Evolutionary conservation across 495 filamentous ascomycete genomes (phyloP).

Genomic region (Lichina pygmaea): DNA sequence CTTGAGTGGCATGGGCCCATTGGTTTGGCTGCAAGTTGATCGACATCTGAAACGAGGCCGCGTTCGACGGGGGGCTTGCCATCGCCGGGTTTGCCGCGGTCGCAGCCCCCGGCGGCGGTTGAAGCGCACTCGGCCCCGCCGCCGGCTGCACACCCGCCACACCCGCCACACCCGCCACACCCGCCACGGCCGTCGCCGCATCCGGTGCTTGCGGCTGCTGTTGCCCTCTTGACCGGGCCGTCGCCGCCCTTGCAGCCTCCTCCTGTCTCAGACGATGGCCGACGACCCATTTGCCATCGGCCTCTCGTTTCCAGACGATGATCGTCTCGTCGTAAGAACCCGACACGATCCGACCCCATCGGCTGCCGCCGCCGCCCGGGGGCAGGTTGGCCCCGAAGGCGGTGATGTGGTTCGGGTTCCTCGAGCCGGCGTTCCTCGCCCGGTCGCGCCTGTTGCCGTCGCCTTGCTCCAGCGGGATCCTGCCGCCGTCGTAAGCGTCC

Average conservation of each 20-base stretch:
- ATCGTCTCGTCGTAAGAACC: slow-evolving; percentile 91
- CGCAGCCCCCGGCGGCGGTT: not conserved
- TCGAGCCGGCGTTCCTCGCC: slow-evolving; percentile 46
- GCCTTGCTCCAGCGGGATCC: slow-evolving; percentile 13
- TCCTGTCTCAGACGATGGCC: slow-evolving; percentile 45
- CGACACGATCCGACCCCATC: slow-evolving; percentile 70
- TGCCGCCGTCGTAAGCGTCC: slow-evolving; percentile 36
- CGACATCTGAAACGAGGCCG: not conserved
- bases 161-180: not conserved
- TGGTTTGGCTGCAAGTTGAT: no score
- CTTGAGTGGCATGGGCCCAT: not conserved
- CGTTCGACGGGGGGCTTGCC: not conserved
- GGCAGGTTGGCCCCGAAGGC: slow-evolving; percentile 61
- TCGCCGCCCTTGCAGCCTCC: slow-evolving; percentile 23
- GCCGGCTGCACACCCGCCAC: not conserved
- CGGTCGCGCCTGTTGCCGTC: slow-evolving; percentile 17
- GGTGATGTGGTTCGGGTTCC: slow-evolving; percentile 45
- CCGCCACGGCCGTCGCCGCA: not conserved
- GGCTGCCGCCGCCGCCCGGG: slow-evolving; percentile 65
- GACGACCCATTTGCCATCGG: slow-evolving; percentile 53
- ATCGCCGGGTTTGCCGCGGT: not conserved
- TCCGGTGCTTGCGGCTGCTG: no score
- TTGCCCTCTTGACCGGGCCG: not conserved
- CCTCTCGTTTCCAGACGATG: slow-evolving; percentile 74
- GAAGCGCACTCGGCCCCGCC: not conserved